Evolutionary conservation across 1,139 yeast genomes (phyloP), one percentile per base, ranked within the genome.

Genomic region (Taphrina communis): DNA sequence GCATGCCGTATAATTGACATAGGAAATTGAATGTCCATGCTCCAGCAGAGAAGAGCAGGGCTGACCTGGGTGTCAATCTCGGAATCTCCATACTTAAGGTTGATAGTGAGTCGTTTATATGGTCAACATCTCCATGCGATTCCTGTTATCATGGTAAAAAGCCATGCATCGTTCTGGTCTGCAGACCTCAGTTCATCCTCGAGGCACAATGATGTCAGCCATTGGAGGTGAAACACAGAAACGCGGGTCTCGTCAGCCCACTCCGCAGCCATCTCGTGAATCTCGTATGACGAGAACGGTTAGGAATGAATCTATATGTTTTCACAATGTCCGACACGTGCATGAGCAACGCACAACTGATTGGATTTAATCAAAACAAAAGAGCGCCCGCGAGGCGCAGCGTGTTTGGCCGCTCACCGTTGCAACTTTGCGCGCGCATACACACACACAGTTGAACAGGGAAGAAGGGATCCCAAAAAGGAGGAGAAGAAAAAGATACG

Each of bases 21-120:
- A 56, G 46, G 38, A 63, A 63, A 39, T 63, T 63, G 67, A 63
- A 63, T 31, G 52, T 35, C 67, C 67, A 63, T 25, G 67, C 59
- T 2, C 55, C 60, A 3, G 61, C 52, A 8, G 67, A 56, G 39
- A 39, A 36, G 17, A 55, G 31, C 35, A 58, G 41, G 14, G 67
- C 67, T 31, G 67, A 35, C 12, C 56, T 41, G 31, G 60, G 66
- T 14, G 59, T 62, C 52, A 62, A 35, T 14, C 41, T 38, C 50
- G 60, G 60, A 2, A 56, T 38, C 19, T 56, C 41, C 60, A 56
- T 56, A 12, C 38, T 35, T 50, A 1, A 17, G 17, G 52, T 48
- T 7, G 52, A 48, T 21, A 19, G 12, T 17, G 17, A 17, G 17
- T 17, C 17, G 0, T 17, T 17, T 17, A 17, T 17, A 17, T 17